Evolutionary conservation across 768 basidiomycete species (phyloP), one percentile per base, ranked within the genome.

Genomic region (Peribolospora kevripleyi): DNA sequence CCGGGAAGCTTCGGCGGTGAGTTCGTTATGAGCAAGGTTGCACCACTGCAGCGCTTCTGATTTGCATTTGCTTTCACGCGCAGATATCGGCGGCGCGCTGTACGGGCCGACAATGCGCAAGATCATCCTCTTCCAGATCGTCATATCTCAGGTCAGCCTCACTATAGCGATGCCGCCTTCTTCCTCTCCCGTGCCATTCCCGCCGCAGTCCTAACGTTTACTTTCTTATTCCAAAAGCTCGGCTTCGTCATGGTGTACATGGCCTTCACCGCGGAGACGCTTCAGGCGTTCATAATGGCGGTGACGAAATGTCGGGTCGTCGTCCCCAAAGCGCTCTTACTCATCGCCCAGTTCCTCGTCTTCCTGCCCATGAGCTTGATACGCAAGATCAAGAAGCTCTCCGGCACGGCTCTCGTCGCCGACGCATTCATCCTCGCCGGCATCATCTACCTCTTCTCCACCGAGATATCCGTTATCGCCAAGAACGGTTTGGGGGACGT

Each of bases 31-130:
- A 4, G 7, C 3, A 2, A 3, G 5, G 4, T 14, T 37, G n/a
- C 3, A 1, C 46, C 13, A n/a, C 6, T 41, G n/a, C n/a, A 6
- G 11, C 13, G 1, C 5, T 13, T 14, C 48, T 57, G 48, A 46
- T 36, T 48, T 25, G 43, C 45, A 2, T 7, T 51, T 4, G 7
- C 5, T 41, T 5, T 13, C 14, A 8, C 1, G 25, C 25, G 25
- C 55, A 86, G 93, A 97, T 64, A 88, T 98, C 54, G 93, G 93
- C 39, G 93, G 93, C 2, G 67, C 74, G 0, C 70, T 98, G 7
- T 97, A 93, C 62, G 93, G 93, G 2, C 77, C 78, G 10, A 85
- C 81, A 79, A 85, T 98, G 84, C 80, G 93, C 48, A 79, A 82
- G 57, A 70, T 79, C 10, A 95, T 98, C 63, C 75, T 98, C 6